Evolutionary conservation across 2,329 filamentous ascomycete species (phyloP).

Genomic region (Hypocrella siamensis): DNA sequence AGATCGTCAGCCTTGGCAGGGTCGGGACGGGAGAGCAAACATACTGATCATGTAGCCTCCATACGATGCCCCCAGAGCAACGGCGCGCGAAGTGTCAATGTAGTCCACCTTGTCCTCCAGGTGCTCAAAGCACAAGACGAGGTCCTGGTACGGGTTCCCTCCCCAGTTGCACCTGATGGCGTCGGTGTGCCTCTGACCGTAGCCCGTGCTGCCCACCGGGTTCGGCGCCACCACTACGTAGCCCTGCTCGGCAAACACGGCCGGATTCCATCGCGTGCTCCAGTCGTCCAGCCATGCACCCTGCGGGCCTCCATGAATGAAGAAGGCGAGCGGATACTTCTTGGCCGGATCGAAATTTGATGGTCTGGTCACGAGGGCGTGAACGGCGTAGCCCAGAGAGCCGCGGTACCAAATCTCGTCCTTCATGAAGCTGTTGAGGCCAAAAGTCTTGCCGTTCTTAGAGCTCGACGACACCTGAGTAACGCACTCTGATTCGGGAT

Average conservation of each 20-base stretch:
- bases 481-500: constrained; percentile 22
- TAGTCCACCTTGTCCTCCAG: constrained; percentile 49
- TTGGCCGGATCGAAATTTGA: constrained; percentile 51
- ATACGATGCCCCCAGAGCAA: constrained; percentile 61
- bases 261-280: constrained; percentile 76
- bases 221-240: constrained; percentile 74
- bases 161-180: constrained; percentile 74
- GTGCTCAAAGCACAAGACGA: constrained; percentile 64
- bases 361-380: constrained; percentile 51
- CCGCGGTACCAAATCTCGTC: constrained; percentile 56
- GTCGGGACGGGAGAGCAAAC: constrained; percentile 9
- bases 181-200: constrained; percentile 62
- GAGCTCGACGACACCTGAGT: constrained; percentile 46
- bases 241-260: constrained; percentile 74
- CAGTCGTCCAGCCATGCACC: constrained; percentile 61
- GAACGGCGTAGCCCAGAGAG: constrained; percentile 47
- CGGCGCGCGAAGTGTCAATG: constrained; percentile 52
- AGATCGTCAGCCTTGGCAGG: neutral
- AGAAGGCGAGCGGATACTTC: constrained; percentile 63
- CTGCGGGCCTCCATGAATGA: constrained; percentile 76
- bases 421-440: constrained; percentile 46
- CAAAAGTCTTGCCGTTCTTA: constrained; percentile 49
- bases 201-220: constrained; percentile 70
- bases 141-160: constrained; percentile 66
- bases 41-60: constrained; percentile 61